phyloP scores from a whole-genome alignment of 1,284 basidiomycete genomes.

The Gymnopus androsaceus region DNA sequence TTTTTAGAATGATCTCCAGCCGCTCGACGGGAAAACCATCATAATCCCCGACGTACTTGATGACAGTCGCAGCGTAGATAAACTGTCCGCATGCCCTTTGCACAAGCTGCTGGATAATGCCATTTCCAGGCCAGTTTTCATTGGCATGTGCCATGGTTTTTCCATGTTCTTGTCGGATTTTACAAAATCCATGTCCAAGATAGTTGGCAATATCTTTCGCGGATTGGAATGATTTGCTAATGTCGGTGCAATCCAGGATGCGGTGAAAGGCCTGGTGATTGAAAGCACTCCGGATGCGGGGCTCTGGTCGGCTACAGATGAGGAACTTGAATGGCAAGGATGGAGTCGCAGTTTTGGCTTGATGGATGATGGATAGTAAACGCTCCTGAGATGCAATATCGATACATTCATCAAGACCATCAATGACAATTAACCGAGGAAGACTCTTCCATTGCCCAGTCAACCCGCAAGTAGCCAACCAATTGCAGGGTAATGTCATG shows the following conservation, averaged over 20 bases:
- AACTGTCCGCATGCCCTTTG: constrained; percentile 27
- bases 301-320: constrained; percentile 29
- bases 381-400: constrained; percentile 26
- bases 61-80: constrained; percentile 28
- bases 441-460: neutral
- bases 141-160: neutral
- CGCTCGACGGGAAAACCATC: constrained; percentile 25
- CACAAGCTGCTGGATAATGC: constrained; percentile 23
- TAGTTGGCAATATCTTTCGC: constrained; percentile 5
- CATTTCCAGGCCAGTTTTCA: constrained; percentile 23
- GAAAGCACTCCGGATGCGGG: constrained; percentile 25
- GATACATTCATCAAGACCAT: constrained; percentile 31
- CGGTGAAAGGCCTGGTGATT: neutral
- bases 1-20: constrained; percentile 25
- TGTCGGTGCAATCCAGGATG: neutral
- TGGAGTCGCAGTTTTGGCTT: constrained; percentile 15
- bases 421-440: constrained; percentile 24
- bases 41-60: constrained; percentile 27
- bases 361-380: constrained; percentile 29
- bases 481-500: constrained; percentile 9
- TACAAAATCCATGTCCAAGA: neutral
- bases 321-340: constrained; percentile 28
- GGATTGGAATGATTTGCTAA: neutral
- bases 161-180: neutral
- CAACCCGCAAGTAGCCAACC: too few species aligned